Base-by-base conservation (phyloP, 2,329 filamentous ascomycete species). In the Ciborinia camelliae region DNA sequence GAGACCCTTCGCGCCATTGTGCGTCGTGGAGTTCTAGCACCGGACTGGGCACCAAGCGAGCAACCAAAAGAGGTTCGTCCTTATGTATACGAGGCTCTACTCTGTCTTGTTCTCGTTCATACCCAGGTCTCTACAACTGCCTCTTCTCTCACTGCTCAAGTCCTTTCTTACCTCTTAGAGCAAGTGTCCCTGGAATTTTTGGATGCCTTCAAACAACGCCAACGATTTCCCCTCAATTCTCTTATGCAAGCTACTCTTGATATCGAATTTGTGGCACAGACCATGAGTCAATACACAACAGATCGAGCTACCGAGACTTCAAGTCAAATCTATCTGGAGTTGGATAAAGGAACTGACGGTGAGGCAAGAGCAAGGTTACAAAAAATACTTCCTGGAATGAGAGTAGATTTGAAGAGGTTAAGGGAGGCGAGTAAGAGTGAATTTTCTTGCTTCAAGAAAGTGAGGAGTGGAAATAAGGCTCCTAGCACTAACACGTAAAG, bases 171-270 rank as follows among this genome's bases (percentile, higher is more conserved):
- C 75, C 84, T 98, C 39, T 86, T 98, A 47, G 92, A 97, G 75
- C 86, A 92, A 73, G 84, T 90, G 14, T 94, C 90, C 14, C 80
- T 84, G 7, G 88, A 92, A 67, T 86, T 98, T n/a, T 86, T 97
- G 20, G 84, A 89, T 35, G 88, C 91, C 0, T 97, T 98, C 81
- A 81, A 84, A 76, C 75, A 81, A 43, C 86, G 89, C 8, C 76
- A 71, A 37, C 81, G 81, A 26, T 98, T 95, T 78, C 84, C 87
- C 1, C 86, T 99, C 0, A 82, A 89, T 6, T 89, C 90, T 8
- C 84, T 99, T 59, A 96, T 98, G 88, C 96, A 99, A 78, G 96
- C 96, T 1, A 99, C 95, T 0, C 85, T 99, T 1, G 95, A 99
- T 74, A 93, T 97, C 1, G 95, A 99, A 77, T 98, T 99, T 74